Base-by-base conservation (phyloP, 1,284 basidiomycete genomes). In the Apiotrichum akiyoshidainum region DNA sequence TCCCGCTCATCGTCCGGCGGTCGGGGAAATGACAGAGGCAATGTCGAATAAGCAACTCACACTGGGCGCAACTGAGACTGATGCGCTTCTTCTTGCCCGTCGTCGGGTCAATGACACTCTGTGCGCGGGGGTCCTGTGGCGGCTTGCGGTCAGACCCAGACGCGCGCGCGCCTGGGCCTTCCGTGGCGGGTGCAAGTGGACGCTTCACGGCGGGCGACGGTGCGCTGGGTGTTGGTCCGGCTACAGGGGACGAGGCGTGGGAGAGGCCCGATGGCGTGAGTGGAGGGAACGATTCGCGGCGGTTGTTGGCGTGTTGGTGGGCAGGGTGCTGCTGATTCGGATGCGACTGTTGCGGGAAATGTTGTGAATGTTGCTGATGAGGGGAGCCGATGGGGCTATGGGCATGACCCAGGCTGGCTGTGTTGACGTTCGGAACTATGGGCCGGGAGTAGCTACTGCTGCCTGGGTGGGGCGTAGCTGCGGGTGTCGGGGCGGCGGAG, bases 61-160 rank as follows among this genome's bases (percentile, higher is more conserved):
- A 78, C 51, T 78, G 77, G 2, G 75, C 74, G 61, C 77, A 78
- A 54, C 74, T 76, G 45, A 78, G 60, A 52, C 75, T 77, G 58
- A 78, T 64, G 21, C 77, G 58, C 61, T 77, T 77, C 71, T 78
- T 78, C 66, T 78, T 78, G 21, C 68, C 59, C 26, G 61, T 59
- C 12, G 55, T 45, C 2, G 63, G 63, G 26, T 65, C 63, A 45
- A 61, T 65, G 58, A 58, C 58, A 55, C 58, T 61, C 46, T 58
- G 54, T 5, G 52, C 37, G 19, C 61, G 52, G 10, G 49, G 35
- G 60, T 62, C n/a, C 10, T 9, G 14, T 8, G 26, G 9, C 9
- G 48, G 61, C 46, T 69, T 66, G 22, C 68, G 61, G 14, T 71
- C 66, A 12, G 47, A 54, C n/a, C 52, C 53, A 6, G 54, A 52